Percentiles rank a stretch among this genome's conserved stretches.
phyloP scores from a whole-genome alignment of 805 yeast genomes.

The Candida yuanshanica region DNA sequence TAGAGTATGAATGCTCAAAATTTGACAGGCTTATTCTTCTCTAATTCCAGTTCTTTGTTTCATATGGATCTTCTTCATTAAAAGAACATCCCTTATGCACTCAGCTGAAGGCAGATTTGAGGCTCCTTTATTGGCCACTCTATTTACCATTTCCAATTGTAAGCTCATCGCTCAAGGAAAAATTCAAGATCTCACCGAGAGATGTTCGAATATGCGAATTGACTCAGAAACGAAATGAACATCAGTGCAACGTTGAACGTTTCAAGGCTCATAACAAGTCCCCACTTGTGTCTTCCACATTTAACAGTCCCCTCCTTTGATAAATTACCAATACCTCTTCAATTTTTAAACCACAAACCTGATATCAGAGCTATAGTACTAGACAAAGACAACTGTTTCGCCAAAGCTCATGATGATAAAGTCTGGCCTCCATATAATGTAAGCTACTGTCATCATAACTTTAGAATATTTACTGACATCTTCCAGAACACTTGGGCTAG shows the following conservation, averaged over 20 bases:
- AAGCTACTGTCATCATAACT: not conserved
- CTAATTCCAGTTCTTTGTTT: too few relatives aligned
- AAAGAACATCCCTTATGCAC: too few relatives aligned
- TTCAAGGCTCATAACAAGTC: constrained; percentile 51
- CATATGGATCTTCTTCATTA: too few relatives aligned
- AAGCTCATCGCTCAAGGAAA: too few relatives aligned
- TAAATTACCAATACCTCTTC: constrained; percentile 51
- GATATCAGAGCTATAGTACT: constrained; percentile 71
- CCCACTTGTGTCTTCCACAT: constrained; percentile 68
- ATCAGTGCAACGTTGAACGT: constrained; percentile 74
- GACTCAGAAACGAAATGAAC: too few relatives aligned
- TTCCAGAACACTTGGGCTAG: constrained; percentile 43
- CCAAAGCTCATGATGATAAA: constrained; percentile 70
- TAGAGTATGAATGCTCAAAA: not conserved
- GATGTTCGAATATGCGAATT: too few relatives aligned
- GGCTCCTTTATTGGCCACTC: too few relatives aligned
- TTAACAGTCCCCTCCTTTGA: constrained; percentile 49
- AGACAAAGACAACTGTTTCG: constrained; percentile 95
- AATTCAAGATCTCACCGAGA: too few relatives aligned
- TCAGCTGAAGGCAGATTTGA: too few relatives aligned
- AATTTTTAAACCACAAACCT: constrained; percentile 23
- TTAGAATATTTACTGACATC: not conserved
- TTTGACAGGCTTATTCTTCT: too few relatives aligned
- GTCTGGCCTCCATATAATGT: constrained; percentile 69
- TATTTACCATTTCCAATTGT: too few relatives aligned